Base-by-base conservation (phyloP, 2,329 filamentous ascomycete species). In the Chaetomiaceae sp. region DNA sequence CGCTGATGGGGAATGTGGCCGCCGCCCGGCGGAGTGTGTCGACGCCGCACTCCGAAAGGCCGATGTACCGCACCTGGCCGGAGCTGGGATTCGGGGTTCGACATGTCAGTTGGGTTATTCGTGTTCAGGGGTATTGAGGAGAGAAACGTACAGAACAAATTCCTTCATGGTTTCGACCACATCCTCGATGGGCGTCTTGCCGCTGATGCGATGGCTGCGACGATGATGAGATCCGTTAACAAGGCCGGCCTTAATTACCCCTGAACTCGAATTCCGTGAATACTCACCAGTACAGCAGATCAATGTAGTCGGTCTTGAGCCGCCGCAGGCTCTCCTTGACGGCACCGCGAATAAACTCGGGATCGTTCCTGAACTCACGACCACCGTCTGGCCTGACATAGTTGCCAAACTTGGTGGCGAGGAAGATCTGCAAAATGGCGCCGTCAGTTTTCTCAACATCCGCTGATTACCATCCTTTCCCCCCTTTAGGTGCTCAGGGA, bases 51-150 rank as follows among this genome's bases (percentile, higher is more conserved):
- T 77, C 75, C 12, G 68, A 74, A 6, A 82, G 62, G 1, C 77
- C 77, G 3, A 82, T 65, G 57, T 78, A 67, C 40, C 69, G 68
- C 58, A 81, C 74, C 60, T 81, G 79, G 5, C 78, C 78, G 17
- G 54, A 50, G 25, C 53, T 57, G 37, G 21, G 4, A 17, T 10
- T 10, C 25, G 25, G 25, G 25, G 16, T 37, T n/a, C 20, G 16
- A 12, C 17, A 23, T 13, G 44, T 42, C 6, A 20, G 19, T 13
- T 27, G 30, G 9, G 12, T 37, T 2, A 3, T 39, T 20, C 21
- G 10, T 27, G 16, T 13, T 7, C 14, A 16, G 23, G 10, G 17
- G n/a, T n/a, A n/a, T n/a, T n/a, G 27, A 25, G 13, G 44, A 31
- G 19, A 8, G 21, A 3, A 4, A 4, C 6, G 2, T 49, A 53